A percentile compares a stretch with the other conserved stretches of the same genome.
phyloP scores from a whole-genome alignment of 306 rosid genomes.

The Quillaja saponaria region DNA sequence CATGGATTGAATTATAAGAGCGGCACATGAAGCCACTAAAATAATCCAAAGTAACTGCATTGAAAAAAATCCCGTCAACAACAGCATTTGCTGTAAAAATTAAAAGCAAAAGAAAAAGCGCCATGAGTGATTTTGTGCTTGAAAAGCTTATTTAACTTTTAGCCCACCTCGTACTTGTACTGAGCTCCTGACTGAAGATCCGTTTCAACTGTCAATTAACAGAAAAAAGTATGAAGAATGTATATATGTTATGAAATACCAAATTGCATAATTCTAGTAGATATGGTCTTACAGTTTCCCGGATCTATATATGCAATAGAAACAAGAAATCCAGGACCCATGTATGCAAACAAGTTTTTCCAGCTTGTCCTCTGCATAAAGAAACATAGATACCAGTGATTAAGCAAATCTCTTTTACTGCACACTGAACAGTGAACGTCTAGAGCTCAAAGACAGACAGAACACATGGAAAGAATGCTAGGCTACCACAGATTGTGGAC shows the following conservation, averaged over 20 bases:
- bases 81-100: neutral
- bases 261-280: neutral
- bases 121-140: neutral
- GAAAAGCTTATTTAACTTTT: neutral
- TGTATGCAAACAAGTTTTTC: slow-evolving; percentile 88
- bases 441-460: neutral
- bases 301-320: slow-evolving; percentile 99
- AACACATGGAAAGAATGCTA: neutral
- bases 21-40: slow-evolving; percentile 90
- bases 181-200: slow-evolving; percentile 96
- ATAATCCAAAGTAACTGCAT: slow-evolving; percentile 93
- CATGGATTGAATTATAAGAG: slow-evolving; percentile 85
- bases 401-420: slow-evolving; percentile 16
- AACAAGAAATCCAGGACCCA: slow-evolving; percentile 99
- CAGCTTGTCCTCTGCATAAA: slow-evolving; percentile 79
- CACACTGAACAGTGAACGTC: neutral
- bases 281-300: slow-evolving; percentile 79
- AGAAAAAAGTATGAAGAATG: slow-evolving; percentile 21
- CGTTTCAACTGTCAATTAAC: slow-evolving; percentile 72
- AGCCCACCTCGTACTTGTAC: slow-evolving; percentile 74
- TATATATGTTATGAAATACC: slow-evolving; percentile 5
- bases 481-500: too few species aligned
- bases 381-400: slow-evolving; percentile 26
- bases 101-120: neutral
- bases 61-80: neutral